Evolutionary conservation across 768 basidiomycete genomes (phyloP).

Genomic region (Lactifluus echinatus): DNA sequence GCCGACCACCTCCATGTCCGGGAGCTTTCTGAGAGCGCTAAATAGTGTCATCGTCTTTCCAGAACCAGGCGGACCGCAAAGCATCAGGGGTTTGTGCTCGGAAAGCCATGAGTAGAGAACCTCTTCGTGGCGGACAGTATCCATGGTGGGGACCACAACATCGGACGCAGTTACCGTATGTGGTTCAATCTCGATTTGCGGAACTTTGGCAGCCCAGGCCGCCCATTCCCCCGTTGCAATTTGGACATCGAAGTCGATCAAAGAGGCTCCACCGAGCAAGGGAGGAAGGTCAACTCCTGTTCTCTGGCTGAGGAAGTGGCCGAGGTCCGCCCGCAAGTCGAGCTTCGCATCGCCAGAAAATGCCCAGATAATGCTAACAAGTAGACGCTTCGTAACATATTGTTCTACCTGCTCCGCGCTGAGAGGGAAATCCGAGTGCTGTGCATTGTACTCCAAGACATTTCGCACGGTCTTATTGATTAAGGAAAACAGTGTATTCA

Average conservation of each 20-base stretch:
- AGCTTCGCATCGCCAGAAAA: slow-evolving; percentile 96
- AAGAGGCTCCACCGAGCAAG: slow-evolving; percentile 62
- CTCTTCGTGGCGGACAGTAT: slow-evolving; percentile 97
- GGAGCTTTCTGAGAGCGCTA: slow-evolving; percentile 92
- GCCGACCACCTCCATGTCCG: slow-evolving; percentile 98
- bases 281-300: slow-evolving; percentile 88
- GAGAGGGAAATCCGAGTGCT: slow-evolving; percentile 93
- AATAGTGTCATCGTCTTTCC: slow-evolving; percentile 99
- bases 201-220: slow-evolving; percentile 87
- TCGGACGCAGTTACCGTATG: slow-evolving; percentile 94
- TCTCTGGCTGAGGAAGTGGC: slow-evolving; percentile 74
- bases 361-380: slow-evolving; percentile 94
- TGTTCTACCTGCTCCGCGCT: slow-evolving; percentile 76
- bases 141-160: slow-evolving; percentile 95
- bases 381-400: slow-evolving; percentile 81
- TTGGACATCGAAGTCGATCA: slow-evolving; percentile 94
- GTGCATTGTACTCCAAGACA: slow-evolving; percentile 87
- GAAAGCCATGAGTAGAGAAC: slow-evolving; percentile 98
- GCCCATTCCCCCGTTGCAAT: slow-evolving; percentile 81
- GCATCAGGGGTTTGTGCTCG: slow-evolving; percentile 96
- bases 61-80: slow-evolving; percentile 98
- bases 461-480: slow-evolving; percentile 94
- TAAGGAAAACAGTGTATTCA: slow-evolving; percentile 94
- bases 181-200: slow-evolving; percentile 92
- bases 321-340: slow-evolving; percentile 81